Evolutionary conservation across 129 eudicot species (phyloP).

Genomic region (Heracleum sosnowskyi): DNA sequence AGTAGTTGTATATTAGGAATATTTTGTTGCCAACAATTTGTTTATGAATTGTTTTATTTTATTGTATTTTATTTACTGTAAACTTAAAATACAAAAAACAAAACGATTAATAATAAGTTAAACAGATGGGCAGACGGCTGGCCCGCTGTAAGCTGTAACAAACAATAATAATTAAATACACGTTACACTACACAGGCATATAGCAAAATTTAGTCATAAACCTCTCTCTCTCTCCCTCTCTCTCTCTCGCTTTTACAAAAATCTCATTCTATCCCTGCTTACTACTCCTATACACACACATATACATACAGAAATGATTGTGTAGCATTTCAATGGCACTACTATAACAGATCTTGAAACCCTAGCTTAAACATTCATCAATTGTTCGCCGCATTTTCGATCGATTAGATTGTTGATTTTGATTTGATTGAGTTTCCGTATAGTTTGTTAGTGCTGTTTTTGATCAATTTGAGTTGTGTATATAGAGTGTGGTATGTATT

Average conservation of each 20-base stretch:
- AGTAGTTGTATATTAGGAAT: no score
- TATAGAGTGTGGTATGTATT: constrained; percentile 7
- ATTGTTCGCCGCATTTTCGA: no score
- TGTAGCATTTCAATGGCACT: constrained; percentile 6
- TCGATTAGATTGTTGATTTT: neutral
- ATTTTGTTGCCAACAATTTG: no score
- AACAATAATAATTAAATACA: neutral
- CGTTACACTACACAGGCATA: no score
- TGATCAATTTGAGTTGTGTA: constrained; percentile 13
- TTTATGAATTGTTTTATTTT: no score
- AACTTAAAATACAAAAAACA: no score
- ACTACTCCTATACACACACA: neutral
- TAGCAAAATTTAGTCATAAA: neutral
- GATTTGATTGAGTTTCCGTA: constrained; percentile 1
- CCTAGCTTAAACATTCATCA: constrained; percentile 13
- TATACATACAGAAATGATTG: neutral
- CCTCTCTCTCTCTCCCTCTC: no score
- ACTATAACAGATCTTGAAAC: constrained; percentile 27
- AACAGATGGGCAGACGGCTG: neutral
- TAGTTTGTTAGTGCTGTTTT: neutral
- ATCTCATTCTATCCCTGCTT: constrained; percentile 2
- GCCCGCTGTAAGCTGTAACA: neutral
- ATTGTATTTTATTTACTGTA: no score
- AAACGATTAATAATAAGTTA: neutral
- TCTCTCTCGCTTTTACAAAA: no score